Evolutionary conservation across 2,329 filamentous ascomycete species (phyloP), one percentile per base, ranked within the genome.

Genomic region (Arthroderma sp.): DNA sequence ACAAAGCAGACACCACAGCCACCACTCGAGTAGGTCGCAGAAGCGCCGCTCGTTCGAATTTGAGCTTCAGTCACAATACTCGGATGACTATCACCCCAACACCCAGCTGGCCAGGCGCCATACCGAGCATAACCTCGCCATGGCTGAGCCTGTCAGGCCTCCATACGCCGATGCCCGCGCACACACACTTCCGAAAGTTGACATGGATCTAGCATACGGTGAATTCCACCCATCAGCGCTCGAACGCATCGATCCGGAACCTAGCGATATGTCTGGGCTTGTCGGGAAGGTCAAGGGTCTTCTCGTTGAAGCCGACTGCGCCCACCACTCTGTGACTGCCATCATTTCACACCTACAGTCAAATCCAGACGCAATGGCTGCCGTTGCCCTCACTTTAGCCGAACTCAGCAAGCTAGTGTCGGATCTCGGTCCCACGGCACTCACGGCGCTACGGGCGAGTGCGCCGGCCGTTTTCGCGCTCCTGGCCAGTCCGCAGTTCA

Each of bases 151-250:
- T 19, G 43, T 54, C 3, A 39, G 11, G 56, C 66, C 43, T 8
- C n/a, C 35, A 28, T 33, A 56, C 11, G 28, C n/a, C 65, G 64
- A 33, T 65, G 68, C 37, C 60, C 66, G 61, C 19, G 62, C 63
- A 28, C 61, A 60, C 4, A 64, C 66, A 15, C 61, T 60, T 5
- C 65, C 66, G 2, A 57, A 61, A 57, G 84, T 95, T 64, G 91
- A 96, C 67, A 90, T 95, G 87, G 80, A 95, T 68, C 78, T 97
- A 6, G 91, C 91, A 6, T 97, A 96, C 66, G 91, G 91, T 59
- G 84, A 88, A 55, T 77, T 93, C 83, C 87, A 58, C 81, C 90
- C 64, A 72, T 88, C 72, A 68, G 74, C 66, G 56, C 72, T 70
- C 68, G 76, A 63, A 64, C 75, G 65, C 73, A 81, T 66, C 66